A percentile compares a stretch with the other conserved stretches of the same genome.
Conservation (phyloP, 352 stramenopile species). For the Phytopythium boreale region DNA sequence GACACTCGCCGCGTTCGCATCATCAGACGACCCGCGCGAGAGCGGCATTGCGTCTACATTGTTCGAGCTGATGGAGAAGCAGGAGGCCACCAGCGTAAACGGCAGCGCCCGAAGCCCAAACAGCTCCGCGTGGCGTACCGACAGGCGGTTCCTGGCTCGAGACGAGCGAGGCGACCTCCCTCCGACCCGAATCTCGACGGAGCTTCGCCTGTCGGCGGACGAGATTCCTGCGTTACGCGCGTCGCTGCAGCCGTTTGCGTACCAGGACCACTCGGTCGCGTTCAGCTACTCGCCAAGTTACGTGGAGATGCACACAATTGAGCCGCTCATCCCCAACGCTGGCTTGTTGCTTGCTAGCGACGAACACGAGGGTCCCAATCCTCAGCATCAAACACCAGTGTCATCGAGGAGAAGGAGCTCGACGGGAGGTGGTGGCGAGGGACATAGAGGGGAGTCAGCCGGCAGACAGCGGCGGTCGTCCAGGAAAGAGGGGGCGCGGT, state of each 20-base stretch:
- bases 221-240: slow-evolving; percentile 25
- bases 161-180: slow-evolving; percentile 19
- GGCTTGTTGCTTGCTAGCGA: slow-evolving; percentile 26
- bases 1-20: slow-evolving; percentile 55
- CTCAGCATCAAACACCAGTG: slow-evolving; percentile 30
- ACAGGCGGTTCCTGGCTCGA: slow-evolving; percentile 53
- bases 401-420: slow-evolving; percentile 5
- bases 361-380: slow-evolving; percentile 39
- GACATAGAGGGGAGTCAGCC: background rate
- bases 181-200: slow-evolving; percentile 26
- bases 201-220: slow-evolving; percentile 18
- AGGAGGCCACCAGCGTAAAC: slow-evolving; percentile 20
- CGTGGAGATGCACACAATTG: slow-evolving; percentile 57
- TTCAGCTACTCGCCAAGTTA: slow-evolving; percentile 47
- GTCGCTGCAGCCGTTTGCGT: slow-evolving; percentile 33
- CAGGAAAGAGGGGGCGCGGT: background rate
- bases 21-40: slow-evolving; percentile 46
- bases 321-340: slow-evolving; percentile 38
- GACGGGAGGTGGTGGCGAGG: background rate
- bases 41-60: slow-evolving; percentile 52
- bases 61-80: slow-evolving; percentile 54
- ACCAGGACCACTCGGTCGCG: slow-evolving; percentile 44
- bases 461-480: background rate
- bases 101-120: background rate
- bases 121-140: slow-evolving; percentile 38